Conservation (phyloP, 2,329 filamentous ascomycete species). For the Rhynchosporium graminicola region DNA sequence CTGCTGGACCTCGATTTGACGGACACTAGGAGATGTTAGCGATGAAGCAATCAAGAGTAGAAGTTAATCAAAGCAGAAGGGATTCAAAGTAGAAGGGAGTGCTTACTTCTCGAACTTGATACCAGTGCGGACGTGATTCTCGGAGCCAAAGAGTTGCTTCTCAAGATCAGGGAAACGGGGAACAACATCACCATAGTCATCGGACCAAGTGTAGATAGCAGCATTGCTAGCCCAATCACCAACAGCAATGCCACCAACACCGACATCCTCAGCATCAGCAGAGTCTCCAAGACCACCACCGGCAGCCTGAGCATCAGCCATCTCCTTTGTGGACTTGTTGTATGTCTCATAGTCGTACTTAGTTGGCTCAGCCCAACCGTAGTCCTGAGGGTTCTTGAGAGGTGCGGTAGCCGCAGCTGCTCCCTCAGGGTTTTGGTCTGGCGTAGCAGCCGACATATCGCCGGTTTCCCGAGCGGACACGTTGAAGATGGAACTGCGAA, state of each 20-base stretch:
- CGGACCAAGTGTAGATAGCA: constrained; percentile 75
- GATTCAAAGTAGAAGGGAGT: background rate
- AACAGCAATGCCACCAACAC: constrained; percentile 30
- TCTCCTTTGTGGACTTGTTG: constrained; percentile 36
- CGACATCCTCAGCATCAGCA: constrained; percentile 17
- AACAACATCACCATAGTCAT: constrained; percentile 83
- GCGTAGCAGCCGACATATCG: constrained; percentile 42
- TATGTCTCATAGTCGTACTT: constrained; percentile 39
- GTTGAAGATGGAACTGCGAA: background rate
- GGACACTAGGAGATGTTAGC: constrained; percentile 47
- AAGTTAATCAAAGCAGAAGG: constrained; percentile 30
- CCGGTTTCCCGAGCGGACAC: constrained; percentile 29
- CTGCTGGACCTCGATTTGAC: constrained; percentile 56
- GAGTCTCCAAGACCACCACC: constrained; percentile 11
- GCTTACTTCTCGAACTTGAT: constrained; percentile 64
- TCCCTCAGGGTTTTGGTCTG: constrained; percentile 15
- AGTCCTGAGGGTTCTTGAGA: constrained; percentile 35
- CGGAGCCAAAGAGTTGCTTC: constrained; percentile 68
- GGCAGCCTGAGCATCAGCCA: constrained; percentile 26
- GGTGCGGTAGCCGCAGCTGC: constrained; percentile 8
- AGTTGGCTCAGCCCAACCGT: constrained; percentile 38
- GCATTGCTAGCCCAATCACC: constrained; percentile 37
- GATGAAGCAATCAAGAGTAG: too few species aligned
- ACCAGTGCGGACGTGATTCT: constrained; percentile 53
- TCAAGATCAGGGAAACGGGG: constrained; percentile 72